Evolutionary conservation across 768 basidiomycete genomes (phyloP).

Genomic region (Trametes elegans): DNA sequence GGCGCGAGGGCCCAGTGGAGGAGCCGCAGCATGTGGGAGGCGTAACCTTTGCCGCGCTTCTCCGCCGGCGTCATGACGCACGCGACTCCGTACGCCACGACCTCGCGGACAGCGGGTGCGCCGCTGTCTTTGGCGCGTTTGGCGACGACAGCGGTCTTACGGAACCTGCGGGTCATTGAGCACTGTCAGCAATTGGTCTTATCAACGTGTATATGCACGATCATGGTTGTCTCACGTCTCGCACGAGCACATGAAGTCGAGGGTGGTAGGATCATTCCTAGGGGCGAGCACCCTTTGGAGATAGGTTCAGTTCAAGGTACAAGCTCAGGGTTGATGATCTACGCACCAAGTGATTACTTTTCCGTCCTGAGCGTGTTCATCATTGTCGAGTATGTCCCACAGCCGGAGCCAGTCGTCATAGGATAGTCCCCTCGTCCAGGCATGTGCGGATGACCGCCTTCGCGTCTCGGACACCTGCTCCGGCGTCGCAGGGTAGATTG

Average conservation of each 20-base stretch:
- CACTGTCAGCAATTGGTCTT: not conserved
- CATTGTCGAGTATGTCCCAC: conserved; percentile 37
- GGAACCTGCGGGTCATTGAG: conserved; percentile 30
- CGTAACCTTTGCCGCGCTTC: conserved; percentile 58
- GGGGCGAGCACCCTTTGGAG: conserved; percentile 62
- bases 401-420: conserved; percentile 46
- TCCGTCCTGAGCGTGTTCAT: conserved; percentile 45
- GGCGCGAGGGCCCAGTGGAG: conserved; percentile 55
- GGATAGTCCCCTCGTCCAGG: conserved; percentile 46
- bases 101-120: conserved; percentile 28
- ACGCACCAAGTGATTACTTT: conserved; percentile 51
- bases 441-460: conserved; percentile 34
- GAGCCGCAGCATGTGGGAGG: conserved; percentile 61
- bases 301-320: not conserved
- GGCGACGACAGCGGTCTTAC: conserved; percentile 33
- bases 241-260: conserved; percentile 59
- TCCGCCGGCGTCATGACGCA: conserved; percentile 52
- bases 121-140: conserved; percentile 8
- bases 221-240: conserved; percentile 68
- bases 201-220: not conserved
- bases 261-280: conserved; percentile 44
- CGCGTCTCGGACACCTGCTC: conserved; percentile 44
- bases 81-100: conserved; percentile 51
- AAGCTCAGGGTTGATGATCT: not conserved
- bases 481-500: conserved; percentile 47